Evolutionary conservation across 2,329 filamentous ascomycete species (phyloP), one percentile per base, ranked within the genome.

Genomic region (Colletotrichum brevisporum): DNA sequence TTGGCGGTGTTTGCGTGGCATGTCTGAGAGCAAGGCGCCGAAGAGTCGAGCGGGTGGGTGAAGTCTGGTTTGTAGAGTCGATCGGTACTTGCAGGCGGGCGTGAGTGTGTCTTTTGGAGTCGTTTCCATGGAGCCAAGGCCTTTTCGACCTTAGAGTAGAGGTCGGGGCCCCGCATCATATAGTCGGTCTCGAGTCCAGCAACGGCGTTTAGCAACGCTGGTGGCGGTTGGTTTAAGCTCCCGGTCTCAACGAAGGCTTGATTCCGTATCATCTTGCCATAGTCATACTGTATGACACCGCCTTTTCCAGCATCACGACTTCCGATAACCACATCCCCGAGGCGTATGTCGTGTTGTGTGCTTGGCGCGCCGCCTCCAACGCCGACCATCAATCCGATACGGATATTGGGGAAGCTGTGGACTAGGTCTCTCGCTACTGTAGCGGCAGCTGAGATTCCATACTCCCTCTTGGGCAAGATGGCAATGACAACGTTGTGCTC

Each of bases 341-440:
- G 83, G 4, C 80, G 76, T 1, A 82, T 76, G n/a, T 83, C 79
- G 16, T 77, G 65, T 15, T 75, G 66, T 2, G 4, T 0, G 59
- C 10, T 83, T 67, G 80, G 80, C 0, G 74, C 79, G 3, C 79
- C 81, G 2, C 80, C 79, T 0, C 74, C 78, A 4, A 79, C 75
- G 3, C 58, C 75, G 0, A 76, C 75, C 56, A 77, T 69, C 3
- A 78, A 52, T 0, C 71, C 63, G 1, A 68, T 0, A 0, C 52
- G 18, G 0, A 75, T 55, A 0, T 52, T 43, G 1, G 68, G 61
- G 13, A 74, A 74, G 0, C 57, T 71, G 1, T 58, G 51, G 1
- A 50, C 15, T 47, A 74, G 27, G 18, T 70, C 43, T 5, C 48
- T 65, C 8, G 70, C 75, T 0, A 41, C 71, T 0, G 75, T 65